Evolutionary conservation across 306 rosid genomes (phyloP).

Genomic region (Cicer chorassanicum): DNA sequence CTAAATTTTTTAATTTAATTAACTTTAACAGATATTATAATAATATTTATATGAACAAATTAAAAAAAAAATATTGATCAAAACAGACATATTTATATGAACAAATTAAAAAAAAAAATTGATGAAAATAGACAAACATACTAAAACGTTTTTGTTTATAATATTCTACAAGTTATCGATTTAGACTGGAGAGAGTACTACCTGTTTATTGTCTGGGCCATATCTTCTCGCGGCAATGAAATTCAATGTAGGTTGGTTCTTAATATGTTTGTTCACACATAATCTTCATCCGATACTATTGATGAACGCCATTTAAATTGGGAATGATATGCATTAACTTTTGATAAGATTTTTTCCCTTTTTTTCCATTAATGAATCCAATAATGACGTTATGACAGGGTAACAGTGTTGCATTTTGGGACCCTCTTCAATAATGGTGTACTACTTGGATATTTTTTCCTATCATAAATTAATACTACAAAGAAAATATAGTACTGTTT

Average conservation of each 20-base stretch:
- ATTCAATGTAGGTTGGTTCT: slow-evolving; percentile 46
- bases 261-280: slow-evolving; percentile 31
- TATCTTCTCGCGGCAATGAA: slow-evolving; percentile 40
- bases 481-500: neutral
- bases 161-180: no score
- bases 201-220: slow-evolving; percentile 16
- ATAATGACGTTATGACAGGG: slow-evolving; percentile 40
- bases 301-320: slow-evolving; percentile 25
- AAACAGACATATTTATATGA: no score
- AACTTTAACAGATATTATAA: no score
- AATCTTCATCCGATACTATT: neutral
- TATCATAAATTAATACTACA: neutral
- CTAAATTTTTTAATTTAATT: no score
- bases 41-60: no score
- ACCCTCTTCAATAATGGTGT: slow-evolving; percentile 48
- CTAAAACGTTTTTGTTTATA: no score
- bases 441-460: neutral
- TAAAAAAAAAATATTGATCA: no score
- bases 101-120: no score
- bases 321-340: slow-evolving; percentile 42
- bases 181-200: no score
- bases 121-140: no score
- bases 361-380: slow-evolving; percentile 23
- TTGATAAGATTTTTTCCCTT: neutral
- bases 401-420: slow-evolving; percentile 39